Conservation (phyloP, 23 red algal species). For the Chondrus crispus region DNA sequence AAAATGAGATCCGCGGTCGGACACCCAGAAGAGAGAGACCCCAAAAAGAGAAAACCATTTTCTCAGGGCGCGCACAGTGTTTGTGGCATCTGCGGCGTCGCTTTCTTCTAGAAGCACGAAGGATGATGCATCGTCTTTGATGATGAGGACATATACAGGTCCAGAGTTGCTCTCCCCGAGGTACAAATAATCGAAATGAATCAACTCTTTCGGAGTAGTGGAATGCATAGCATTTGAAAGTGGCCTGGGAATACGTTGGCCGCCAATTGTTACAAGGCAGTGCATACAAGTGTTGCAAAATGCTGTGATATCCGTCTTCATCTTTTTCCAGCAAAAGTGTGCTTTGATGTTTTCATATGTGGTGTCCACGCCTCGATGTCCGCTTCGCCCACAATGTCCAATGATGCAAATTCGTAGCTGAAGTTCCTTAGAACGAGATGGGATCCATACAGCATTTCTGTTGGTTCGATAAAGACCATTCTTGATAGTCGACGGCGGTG, state of each 20-base stretch:
- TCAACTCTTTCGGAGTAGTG: neutral
- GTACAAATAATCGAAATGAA: constrained; percentile 23
- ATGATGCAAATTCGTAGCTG: neutral
- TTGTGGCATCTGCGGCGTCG: neutral
- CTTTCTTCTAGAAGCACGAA: neutral
- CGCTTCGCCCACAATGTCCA: neutral
- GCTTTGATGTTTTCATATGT: neutral
- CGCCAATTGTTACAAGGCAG: constrained; percentile 4
- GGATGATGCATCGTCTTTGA: constrained; percentile 8
- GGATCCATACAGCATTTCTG: neutral
- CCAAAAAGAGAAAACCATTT: constrained; percentile 3
- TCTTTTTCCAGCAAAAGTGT: neutral
- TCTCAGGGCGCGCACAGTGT: neutral
- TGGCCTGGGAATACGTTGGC: neutral
- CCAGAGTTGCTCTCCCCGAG: neutral
- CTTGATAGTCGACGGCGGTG: neutral
- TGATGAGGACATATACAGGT: neutral
- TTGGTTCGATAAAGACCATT: neutral
- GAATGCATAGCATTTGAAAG: neutral
- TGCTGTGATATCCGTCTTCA: neutral
- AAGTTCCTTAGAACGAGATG: neutral
- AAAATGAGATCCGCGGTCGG: constrained; percentile 28
- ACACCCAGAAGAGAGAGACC: neutral
- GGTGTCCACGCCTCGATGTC: neutral
- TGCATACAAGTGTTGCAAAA: neutral